Percentiles rank a stretch among this genome's conserved stretches.
Evolutionary conservation across 2,329 filamentous ascomycete genomes (phyloP).

Genomic region (Drechslerella coelobrocha): DNA sequence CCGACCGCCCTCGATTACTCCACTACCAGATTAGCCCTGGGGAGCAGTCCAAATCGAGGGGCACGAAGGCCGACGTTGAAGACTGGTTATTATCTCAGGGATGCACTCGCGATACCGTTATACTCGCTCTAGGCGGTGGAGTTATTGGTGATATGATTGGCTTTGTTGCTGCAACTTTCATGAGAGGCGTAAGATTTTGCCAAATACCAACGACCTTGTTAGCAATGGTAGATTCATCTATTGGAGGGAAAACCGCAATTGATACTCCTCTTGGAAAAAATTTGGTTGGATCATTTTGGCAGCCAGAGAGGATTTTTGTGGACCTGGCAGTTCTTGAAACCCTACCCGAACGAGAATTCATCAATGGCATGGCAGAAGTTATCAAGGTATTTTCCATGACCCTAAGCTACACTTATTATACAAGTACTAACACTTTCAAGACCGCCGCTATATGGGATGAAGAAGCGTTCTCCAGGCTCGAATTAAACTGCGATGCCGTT

Average conservation of each 20-base stretch:
- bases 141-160: conserved; percentile 98
- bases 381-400: conserved; percentile 67
- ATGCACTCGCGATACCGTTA: conserved; percentile 93
- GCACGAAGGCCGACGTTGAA: conserved; percentile 93
- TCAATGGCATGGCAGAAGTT: conserved; percentile 99
- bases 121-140: conserved; percentile 91
- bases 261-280: conserved; percentile 97
- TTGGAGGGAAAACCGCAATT: conserved; percentile 97
- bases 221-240: conserved; percentile 97
- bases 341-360: conserved; percentile 86
- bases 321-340: conserved; percentile 91
- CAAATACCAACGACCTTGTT: conserved; percentile 95
- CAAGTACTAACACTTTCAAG: conserved; percentile 57
- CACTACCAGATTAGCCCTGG: conserved; percentile 87
- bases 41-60: conserved; percentile 89
- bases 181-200: conserved; percentile 94
- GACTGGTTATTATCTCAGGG: conserved; percentile 93
- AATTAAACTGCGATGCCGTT: conserved; percentile 79
- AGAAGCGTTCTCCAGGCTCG: conserved; percentile 80
- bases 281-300: conserved; percentile 94
- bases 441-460: conserved; percentile 97
- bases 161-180: conserved; percentile 96
- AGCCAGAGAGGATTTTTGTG: conserved; percentile 91
- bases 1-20: conserved; percentile 70
- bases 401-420: not conserved